phyloP scores from a whole-genome alignment of 768 basidiomycete genomes.

The Boletus rubropictus region DNA sequence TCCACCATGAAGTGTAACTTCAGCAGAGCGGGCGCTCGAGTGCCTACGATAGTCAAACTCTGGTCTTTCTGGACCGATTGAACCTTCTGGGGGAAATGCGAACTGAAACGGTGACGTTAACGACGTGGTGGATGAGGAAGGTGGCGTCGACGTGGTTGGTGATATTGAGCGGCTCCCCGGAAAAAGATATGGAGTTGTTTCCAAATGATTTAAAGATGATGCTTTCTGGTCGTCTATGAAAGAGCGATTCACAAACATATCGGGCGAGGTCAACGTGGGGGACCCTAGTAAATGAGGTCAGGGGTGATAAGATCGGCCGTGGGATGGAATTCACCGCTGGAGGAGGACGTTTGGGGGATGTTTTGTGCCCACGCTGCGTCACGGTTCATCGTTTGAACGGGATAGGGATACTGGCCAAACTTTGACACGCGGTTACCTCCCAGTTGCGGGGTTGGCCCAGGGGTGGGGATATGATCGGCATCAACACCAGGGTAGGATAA shows the following conservation, averaged over 20 bases:
- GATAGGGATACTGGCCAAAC: slow-evolving; percentile 47
- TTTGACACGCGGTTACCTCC: slow-evolving; percentile 42
- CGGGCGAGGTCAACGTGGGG: slow-evolving; percentile 42
- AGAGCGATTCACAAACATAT: slow-evolving; percentile 46
- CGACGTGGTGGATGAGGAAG: slow-evolving; percentile 55
- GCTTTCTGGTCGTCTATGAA: slow-evolving; percentile 55
- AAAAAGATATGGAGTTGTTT: slow-evolving; percentile 54
- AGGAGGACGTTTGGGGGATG: slow-evolving; percentile 28
- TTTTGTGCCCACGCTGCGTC: slow-evolving; percentile 28
- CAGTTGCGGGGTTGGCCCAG: slow-evolving; percentile 29
- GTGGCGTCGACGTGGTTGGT: slow-evolving; percentile 56
- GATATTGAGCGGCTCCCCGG: slow-evolving; percentile 68
- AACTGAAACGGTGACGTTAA: slow-evolving; percentile 66
- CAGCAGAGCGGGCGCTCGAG: slow-evolving; percentile 45
- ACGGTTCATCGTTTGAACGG: slow-evolving; percentile 32
- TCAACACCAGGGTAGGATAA: slow-evolving; percentile 34
- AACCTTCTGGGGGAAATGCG: slow-evolving; percentile 48
- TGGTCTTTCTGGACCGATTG: slow-evolving; percentile 48
- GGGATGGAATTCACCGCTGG: slow-evolving; percentile 28
- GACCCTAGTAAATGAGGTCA: slow-evolving; percentile 47
- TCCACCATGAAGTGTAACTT: slow-evolving; percentile 68
- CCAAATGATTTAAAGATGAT: slow-evolving; percentile 42
- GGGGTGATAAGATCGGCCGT: slow-evolving; percentile 26
- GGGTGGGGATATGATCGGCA: slow-evolving; percentile 25
- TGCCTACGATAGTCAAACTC: slow-evolving; percentile 66